phyloP scores from a whole-genome alignment of 345 rosid species.

The thale cress (Arabidopsis thaliana) region TAIR10.1 NC_003070.9:17471001-17471500 shows the following conservation, averaged over 20 bases:
- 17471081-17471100: constrained; percentile 77
- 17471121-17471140: constrained; percentile 96
- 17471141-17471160: constrained; percentile 80
- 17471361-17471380: constrained; percentile 98
- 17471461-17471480: constrained; percentile 28
- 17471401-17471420: constrained; percentile 91
- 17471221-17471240: constrained; percentile 34
- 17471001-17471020: constrained; percentile 25
- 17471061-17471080: constrained; percentile 30
- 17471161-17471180: constrained; percentile 24
- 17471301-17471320: constrained; percentile 99
- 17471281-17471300: constrained; percentile 95
- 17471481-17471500: constrained; percentile 48
- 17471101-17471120: constrained; percentile 80
- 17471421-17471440: constrained; percentile 42
- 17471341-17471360: constrained; percentile 99
- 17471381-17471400: constrained; percentile 88
- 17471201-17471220: constrained; percentile 1
- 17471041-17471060: constrained; percentile 29
- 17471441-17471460: constrained; percentile 10
- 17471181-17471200: background rate
- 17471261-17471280: constrained; percentile 99
- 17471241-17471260: constrained; percentile 95
- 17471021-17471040: constrained; percentile 28
- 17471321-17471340: constrained; percentile 95